These are phyloP conservation scores for Phylloporus rhodoxanthus DNA, from an alignment of 768 basidiomycete genomes.

Conservation along the genomic window DNA sequence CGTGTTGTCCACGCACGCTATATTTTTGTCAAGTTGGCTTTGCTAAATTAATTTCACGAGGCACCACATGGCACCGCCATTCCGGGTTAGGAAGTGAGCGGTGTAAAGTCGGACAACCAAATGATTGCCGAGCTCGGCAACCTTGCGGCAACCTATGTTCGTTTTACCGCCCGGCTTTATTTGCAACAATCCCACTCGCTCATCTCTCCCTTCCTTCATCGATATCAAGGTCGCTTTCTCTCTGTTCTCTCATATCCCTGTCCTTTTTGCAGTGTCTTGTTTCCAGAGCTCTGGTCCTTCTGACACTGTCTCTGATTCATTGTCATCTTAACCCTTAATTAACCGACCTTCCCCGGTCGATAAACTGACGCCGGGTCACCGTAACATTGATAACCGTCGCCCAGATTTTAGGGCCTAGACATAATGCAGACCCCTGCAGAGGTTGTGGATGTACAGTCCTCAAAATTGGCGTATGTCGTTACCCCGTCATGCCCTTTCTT, in stretches of 20 bases:
- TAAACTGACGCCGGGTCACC: slow-evolving; percentile 38
- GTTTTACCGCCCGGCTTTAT: slow-evolving; percentile 36
- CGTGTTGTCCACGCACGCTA: slow-evolving; percentile 15
- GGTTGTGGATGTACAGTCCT: slow-evolving; percentile 25
- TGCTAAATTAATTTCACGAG: slow-evolving; percentile 23
- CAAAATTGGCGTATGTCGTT: slow-evolving; percentile 25
- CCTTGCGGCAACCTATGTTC: slow-evolving; percentile 34
- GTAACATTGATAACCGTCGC: slow-evolving; percentile 35
- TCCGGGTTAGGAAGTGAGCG: slow-evolving; percentile 26
- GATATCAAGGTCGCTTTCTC: slow-evolving; percentile 20
- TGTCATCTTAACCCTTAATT: slow-evolving; percentile 34
- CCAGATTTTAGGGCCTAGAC: slow-evolving; percentile 8
- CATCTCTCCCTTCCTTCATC: slow-evolving; percentile 28
- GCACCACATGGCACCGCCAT: slow-evolving; percentile 20
- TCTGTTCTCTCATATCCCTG: slow-evolving; percentile 8
- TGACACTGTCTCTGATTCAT: slow-evolving; percentile 11
- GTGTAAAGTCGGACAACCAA: slow-evolving; percentile 32
- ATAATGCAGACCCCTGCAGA: slow-evolving; percentile 29
- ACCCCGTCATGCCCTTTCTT: slow-evolving; percentile 5
- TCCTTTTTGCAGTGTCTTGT: slow-evolving; percentile 1
- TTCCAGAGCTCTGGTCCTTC: slow-evolving; percentile 1
- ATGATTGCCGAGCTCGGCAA: slow-evolving; percentile 36
- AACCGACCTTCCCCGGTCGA: slow-evolving; percentile 38
- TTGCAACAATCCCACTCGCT: slow-evolving; percentile 35
- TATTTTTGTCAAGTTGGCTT: slow-evolving; percentile 11